Evolutionary conservation across 2,329 filamentous ascomycete species (phyloP), one percentile per base, ranked within the genome.

Genomic region (Paraconiothyrium sp.): DNA sequence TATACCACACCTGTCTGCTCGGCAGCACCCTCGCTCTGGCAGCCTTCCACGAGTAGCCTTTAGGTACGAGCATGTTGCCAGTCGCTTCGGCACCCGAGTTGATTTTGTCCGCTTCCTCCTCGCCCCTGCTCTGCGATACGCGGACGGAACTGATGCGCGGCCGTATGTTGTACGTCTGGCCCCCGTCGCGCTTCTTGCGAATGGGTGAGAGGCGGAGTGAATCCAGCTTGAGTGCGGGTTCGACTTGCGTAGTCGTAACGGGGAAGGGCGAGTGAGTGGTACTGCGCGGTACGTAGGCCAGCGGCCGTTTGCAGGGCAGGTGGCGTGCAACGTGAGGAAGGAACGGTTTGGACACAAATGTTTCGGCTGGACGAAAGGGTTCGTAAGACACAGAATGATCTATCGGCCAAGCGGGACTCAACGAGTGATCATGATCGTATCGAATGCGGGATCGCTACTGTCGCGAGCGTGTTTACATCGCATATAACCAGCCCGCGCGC

Each of bases 21-120:
- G 92, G 90, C 47, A 93, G 93, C 71, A 97, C 83, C 74, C 88
- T 87, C 72, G 91, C 86, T 82, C 88, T 92, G 69, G 94, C 91
- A 68, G 92, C 91, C 85, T 97, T 97, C 94, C 94, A 98, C 79
- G 89, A 86, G 78, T 92, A 92, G 79, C 91, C 92, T 82, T 97
- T 97, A 67, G 92, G 92, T 72, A 96, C 88, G 83, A 97, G 88
- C 94, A 97, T 97, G 55, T 52, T 72, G 67, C 44, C 39, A 60
- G 72, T 59, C 50, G 50, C 46, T 48, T 56, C 60, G 57, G 58
- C 63, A 63, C 63, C 67, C 39, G 61, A 62, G 61, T 64, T 59
- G 52, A 59, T 61, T 60, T 69, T 64, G 24, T 74, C 67, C 47
- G 59, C 60, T 34, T 72, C 72, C 34, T 70, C 69, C 32, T 58